Evolutionary conservation across 495 filamentous ascomycete species (phyloP).

Genomic region (Opeltia flavorubescens): DNA sequence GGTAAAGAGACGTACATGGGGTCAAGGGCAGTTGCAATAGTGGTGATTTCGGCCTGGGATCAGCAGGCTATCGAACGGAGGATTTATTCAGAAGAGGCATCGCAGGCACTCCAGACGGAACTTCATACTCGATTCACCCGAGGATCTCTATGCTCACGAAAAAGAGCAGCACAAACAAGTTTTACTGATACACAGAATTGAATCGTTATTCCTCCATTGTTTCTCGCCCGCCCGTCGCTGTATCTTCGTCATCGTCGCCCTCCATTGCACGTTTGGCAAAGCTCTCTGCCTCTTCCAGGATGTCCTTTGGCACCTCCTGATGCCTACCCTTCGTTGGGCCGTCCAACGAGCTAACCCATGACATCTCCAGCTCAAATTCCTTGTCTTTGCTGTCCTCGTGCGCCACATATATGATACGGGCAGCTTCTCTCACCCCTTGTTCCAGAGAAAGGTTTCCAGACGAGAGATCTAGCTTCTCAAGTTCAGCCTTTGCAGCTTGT

Average conservation of each 20-base stretch:
- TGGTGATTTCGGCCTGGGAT: background rate
- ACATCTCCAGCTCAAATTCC: constrained; percentile 98
- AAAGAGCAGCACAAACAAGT: background rate
- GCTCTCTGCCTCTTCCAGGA: constrained; percentile 82
- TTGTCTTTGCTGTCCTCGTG: constrained; percentile 98
- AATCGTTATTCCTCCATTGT: constrained; percentile 60
- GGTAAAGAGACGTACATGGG: constrained; percentile 30
- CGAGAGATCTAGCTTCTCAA: constrained; percentile 90
- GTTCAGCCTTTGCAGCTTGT: constrained; percentile 90
- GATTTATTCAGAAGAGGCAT: no score
- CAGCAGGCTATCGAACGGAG: constrained; percentile 4
- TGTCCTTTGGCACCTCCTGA: constrained; percentile 75
- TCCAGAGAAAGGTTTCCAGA: constrained; percentile 60
- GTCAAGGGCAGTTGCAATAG: constrained; percentile 28
- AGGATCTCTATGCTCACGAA: background rate
- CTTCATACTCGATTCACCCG: background rate
- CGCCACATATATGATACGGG: constrained; percentile 87
- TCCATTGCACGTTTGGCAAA: constrained; percentile 66
- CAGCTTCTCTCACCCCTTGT: constrained; percentile 90
- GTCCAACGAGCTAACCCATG: constrained; percentile 72
- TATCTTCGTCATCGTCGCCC: constrained; percentile 60
- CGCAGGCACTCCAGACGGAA: no score
- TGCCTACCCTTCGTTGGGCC: constrained; percentile 86
- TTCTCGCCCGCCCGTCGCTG: constrained; percentile 41
- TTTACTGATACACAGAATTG: background rate